Evolutionary conservation across 805 yeast species (phyloP), one percentile per base, ranked within the genome.

Genomic region (Saturnispora bothae): DNA sequence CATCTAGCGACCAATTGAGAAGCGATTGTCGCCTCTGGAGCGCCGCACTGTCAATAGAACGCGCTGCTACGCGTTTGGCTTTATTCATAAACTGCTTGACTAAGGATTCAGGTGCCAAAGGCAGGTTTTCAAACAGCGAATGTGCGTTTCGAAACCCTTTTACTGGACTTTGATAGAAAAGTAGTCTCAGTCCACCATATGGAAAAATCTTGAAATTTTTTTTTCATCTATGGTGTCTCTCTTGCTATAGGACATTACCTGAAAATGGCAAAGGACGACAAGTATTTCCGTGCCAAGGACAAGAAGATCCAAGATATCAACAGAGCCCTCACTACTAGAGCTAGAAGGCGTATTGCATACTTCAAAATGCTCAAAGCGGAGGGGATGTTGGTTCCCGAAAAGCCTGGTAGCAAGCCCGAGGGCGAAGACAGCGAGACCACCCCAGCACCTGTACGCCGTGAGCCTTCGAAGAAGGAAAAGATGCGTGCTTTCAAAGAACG

Each of bases 331-430:
- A 70, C 73, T 0, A 94, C 85, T 52, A 72, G 85, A 44, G 83
- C 95, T 12, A 70, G 92, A 50, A 69, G 88, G 47, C 74, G 84
- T 63, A 83, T 78, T 57, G 76, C 73, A 35, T 88, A 88, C 53
- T 77, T 83, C 65, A 85, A 86, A 56, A 64, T 84, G 38, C 56
- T 85, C 29, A 82, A 83, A 45, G 70, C 73, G 36, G 86, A 83
- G 48, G 94, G 88, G 1, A 69, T 69, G 35, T 47, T 59, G 4
- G 64, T 69, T 9, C 78, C 80, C 3, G 71, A 65, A 16, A 43
- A 32, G 13, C 40, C 44, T 4, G 46, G 51, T 21, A 48, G 46
- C 19, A 44, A 45, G n/a, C 42, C 13, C 12, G 28, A 6, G 15
- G 15, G 15, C 12, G 28, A 26, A 15, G 51, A 48, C 17, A 43